Evolutionary conservation across 31 red algal species (phyloP).

Genomic region (Asparagopsis taxiformis): DNA sequence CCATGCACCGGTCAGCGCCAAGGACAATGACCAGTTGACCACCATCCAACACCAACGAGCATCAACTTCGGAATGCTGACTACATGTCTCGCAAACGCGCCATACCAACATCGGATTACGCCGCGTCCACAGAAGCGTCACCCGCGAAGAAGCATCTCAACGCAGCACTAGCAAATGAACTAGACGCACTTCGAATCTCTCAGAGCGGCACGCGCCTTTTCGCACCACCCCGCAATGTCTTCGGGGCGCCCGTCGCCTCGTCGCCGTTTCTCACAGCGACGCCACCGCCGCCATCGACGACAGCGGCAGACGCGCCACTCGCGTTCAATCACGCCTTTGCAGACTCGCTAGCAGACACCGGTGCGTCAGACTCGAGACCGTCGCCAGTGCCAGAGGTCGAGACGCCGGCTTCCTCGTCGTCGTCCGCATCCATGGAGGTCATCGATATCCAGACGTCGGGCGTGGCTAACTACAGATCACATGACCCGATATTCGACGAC

Average conservation of each 20-base stretch:
- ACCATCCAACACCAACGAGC: background rate
- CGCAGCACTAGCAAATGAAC: constrained; percentile 41
- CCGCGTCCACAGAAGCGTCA: constrained; percentile 6
- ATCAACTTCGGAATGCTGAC: background rate
- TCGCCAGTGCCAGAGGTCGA: background rate
- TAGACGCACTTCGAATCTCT: constrained; percentile 33
- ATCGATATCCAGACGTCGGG: background rate
- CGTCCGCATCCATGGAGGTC: constrained; percentile 15
- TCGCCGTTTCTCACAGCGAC: constrained; percentile 37
- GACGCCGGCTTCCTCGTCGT: background rate
- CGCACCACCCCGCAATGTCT: constrained; percentile 20
- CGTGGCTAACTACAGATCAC: background rate
- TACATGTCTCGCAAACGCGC: constrained; percentile 53
- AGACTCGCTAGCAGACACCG: constrained; percentile 3
- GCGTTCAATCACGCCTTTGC: constrained; percentile 33
- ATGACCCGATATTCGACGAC: background rate
- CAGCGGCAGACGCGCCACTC: background rate
- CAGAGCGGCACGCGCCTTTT: background rate
- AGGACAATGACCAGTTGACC: background rate
- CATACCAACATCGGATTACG: too few species aligned
- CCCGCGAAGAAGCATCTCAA: constrained; percentile 40
- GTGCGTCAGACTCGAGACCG: background rate
- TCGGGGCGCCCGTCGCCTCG: constrained; percentile 27
- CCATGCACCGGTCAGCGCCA: constrained; percentile 7
- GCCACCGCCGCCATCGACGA: background rate